Base-by-base conservation (phyloP, 352 stramenopile genomes). In the Globisporangium takayamanum region DNA sequence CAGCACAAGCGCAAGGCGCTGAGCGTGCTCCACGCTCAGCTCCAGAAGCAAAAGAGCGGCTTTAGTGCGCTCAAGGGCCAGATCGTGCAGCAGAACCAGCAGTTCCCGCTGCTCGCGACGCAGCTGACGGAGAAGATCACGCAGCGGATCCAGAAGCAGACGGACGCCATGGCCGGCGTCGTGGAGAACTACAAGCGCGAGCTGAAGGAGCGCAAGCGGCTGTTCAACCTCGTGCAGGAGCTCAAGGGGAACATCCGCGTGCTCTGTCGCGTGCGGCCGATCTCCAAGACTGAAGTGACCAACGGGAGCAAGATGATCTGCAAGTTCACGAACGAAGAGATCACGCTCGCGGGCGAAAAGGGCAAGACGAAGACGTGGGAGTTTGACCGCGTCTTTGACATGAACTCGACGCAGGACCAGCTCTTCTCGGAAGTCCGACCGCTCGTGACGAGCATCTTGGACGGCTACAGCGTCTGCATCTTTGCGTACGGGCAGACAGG, bases 221-320 rank as follows among this genome's bases (percentile, higher is more conserved):
- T 99, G 47, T 96, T 99, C 56, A 97, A 96, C 56, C 80, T 97
- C 30, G 97, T 99, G 41, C 89, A 98, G 57, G 93, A 97, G 56
- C 76, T 99, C 36, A 97, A 98, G 61, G 95, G 95, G 41, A 99
- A 99, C 65, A 99, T 99, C 57, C 94, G 97, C 54, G 97, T 99
- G 14, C 91, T 98, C 49, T 99, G 95, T 57, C 94, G 97, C 59
- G 87, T 98, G 16, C 94, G 96, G 37, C 96, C 96, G 2, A 92
- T 95, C 52, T 93, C 85, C 22, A 95, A 91, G 64, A 71, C 60
- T 14, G 83, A 95, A 58, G 46, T 89, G 44, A 60, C 67, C 14
- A 73, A 82, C 44, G 83, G 85, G 37, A 92, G 76, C 63, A 93
- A 92, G 53, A 74, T 87, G 59, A 83, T 90, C 36, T 89, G 83